Conservation (phyloP, 192 early-diverging fungal genomes). For the Coemansia sp. region DNA sequence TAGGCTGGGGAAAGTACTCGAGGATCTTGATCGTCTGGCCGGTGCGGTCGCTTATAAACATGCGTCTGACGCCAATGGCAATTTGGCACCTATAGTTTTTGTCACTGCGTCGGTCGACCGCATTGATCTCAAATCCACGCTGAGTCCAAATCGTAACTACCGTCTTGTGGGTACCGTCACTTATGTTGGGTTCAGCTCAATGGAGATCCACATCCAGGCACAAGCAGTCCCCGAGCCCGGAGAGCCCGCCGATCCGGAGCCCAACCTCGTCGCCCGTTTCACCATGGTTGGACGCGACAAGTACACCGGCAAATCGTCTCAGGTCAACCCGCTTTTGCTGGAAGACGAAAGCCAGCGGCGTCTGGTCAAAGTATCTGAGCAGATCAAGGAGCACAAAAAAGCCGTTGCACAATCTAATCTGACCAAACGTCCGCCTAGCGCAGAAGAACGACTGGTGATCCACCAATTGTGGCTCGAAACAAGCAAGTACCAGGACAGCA, state of each 20-base stretch:
- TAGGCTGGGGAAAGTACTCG: slow-evolving; percentile 81
- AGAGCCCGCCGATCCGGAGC: slow-evolving; percentile 39
- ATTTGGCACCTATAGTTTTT: slow-evolving; percentile 66
- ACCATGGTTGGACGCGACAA: slow-evolving; percentile 87
- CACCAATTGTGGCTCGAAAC: slow-evolving; percentile 79
- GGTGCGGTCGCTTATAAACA: slow-evolving; percentile 80
- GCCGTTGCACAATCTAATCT: slow-evolving; percentile 55
- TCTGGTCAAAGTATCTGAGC: slow-evolving; percentile 70
- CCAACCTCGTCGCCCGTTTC: slow-evolving; percentile 78
- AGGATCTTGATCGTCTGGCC: slow-evolving; percentile 86
- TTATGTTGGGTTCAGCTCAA: slow-evolving; percentile 81
- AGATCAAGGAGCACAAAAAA: slow-evolving; percentile 64
- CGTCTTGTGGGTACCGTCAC: slow-evolving; percentile 82
- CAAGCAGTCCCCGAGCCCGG: slow-evolving; percentile 57
- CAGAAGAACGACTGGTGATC: slow-evolving; percentile 76
- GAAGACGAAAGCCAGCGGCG: slow-evolving; percentile 74
- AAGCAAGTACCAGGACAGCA: slow-evolving; percentile 59
- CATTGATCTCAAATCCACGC: slow-evolving; percentile 71
- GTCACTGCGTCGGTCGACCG: slow-evolving; percentile 89
- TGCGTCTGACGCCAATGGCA: slow-evolving; percentile 57
- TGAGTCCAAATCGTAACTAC: slow-evolving; percentile 69
- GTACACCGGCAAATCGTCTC: slow-evolving; percentile 65
- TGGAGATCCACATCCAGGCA: slow-evolving; percentile 80
- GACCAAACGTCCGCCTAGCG: slow-evolving; percentile 70
- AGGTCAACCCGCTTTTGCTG: slow-evolving; percentile 73